These are phyloP conservation scores for Hypericum perforatum DNA, from an alignment of 345 rosid genomes.

Conservation along the genomic window DNA sequence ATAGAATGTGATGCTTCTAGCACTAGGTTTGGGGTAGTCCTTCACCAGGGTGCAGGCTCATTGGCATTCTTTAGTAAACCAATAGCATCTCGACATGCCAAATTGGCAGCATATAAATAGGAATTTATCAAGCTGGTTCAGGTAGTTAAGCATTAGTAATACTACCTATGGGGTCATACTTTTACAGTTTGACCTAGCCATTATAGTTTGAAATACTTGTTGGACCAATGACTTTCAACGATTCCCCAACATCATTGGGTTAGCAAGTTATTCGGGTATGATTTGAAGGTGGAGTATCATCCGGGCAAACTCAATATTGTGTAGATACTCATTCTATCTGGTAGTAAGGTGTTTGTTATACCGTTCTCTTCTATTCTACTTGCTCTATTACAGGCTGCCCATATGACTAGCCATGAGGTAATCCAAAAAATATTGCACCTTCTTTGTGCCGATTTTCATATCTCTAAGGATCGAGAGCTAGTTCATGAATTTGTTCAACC, in stretches of 20 bases:
- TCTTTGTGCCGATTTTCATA: too few relatives aligned
- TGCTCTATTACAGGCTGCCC: too few relatives aligned
- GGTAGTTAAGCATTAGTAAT: not conserved
- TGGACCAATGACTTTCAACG: not conserved
- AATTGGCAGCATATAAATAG: not conserved
- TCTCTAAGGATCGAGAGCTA: too few relatives aligned
- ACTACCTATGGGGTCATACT: not conserved
- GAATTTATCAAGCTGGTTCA: not conserved
- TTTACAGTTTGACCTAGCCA: not conserved
- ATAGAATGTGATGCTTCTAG: conserved; percentile 1
- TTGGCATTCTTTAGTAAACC: not conserved
- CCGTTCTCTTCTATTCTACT: too few relatives aligned
- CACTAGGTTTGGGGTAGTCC: not conserved
- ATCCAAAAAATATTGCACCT: too few relatives aligned
- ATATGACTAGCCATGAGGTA: too few relatives aligned
- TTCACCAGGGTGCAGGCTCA: not conserved
- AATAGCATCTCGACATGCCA: not conserved
- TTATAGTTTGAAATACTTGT: not conserved
- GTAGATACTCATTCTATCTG: too few relatives aligned
- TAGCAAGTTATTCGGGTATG: not conserved
- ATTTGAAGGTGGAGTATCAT: not conserved
- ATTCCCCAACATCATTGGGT: not conserved
- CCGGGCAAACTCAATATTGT: too few relatives aligned
- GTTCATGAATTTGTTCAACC: too few relatives aligned
- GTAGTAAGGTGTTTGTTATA: too few relatives aligned